Evolutionary conservation across 2,329 filamentous ascomycete genomes (phyloP), one percentile per base, ranked within the genome.

Genomic region (Cordyceps cateniannulata): DNA sequence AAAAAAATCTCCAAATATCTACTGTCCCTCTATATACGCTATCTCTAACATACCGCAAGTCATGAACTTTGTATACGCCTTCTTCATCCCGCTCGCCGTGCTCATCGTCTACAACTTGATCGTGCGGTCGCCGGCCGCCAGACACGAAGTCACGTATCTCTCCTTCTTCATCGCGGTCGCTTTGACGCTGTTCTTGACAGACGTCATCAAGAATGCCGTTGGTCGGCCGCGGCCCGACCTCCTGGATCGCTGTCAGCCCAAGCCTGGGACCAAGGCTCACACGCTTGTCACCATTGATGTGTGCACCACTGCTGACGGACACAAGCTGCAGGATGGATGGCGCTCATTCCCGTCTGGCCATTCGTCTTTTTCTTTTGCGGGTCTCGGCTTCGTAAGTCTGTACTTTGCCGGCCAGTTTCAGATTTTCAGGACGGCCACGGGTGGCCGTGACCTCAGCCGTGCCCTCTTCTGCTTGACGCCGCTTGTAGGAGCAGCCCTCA

Each of bases 151-250:
- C 65, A 89, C 91, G 0, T 77, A 96, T 57, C 84, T 99, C 1
- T 90, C 91, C 24, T 86, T 97, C 63, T 77, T 87, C 55, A 91
- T 93, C 68, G 84, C 87, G 65, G 75, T 98, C 27, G 80, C 91
- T 66, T 80, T 96, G 54, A 88, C 91, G 0, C 83, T 85, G 6
- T 89, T 97, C 72, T 79, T 98, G 48, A 98, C 95, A 49, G 93
- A 98, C 71, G 77, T 93, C 29, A 81, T 98, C 70, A 99, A 99
- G 75, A 96, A 96, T 70, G 83, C 89, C 10, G 89, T 93, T 27
- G 91, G 91, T 9, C 79, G 91, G 12, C 91, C 92, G 18, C 76
- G 83, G 6, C 83, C 83, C 0, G 83, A 86, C 65, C 71, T 86
- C 4, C 70, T 86, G 27, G 86, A 88, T n/a, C 86, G 95, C 42